Evolutionary conservation across 1,139 yeast species (phyloP), one percentile per base, ranked within the genome.

Genomic region (Yamadazyma sp.): DNA sequence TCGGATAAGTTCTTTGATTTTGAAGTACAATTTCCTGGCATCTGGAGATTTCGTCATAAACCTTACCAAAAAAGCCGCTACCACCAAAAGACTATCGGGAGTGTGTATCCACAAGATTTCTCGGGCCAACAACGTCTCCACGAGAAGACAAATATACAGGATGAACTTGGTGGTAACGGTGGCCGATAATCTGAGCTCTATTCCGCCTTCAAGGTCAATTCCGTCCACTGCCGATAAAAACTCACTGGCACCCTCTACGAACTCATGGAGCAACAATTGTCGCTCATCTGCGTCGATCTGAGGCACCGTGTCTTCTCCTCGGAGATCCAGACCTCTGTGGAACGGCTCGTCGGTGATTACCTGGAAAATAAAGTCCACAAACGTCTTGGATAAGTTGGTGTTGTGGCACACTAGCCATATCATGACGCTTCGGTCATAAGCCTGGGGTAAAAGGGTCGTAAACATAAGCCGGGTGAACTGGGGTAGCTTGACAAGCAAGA

Each of bases 211-310:
- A 10, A 64, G 62, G 29, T 61, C 64, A 13, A 66, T 59, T 3
- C 69, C 64, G 17, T 64, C 62, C 1, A 61, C 54, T 0, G 73
- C 66, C 0, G 81, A 66, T 14, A 82, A 56, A 44, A 67, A 76
- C 11, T 73, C 67, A 8, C 76, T 64, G 18, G 82, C 72, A 43
- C 75, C 80, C 12, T 77, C 69, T 41, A 84, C 67, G 48, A 83
- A 80, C 53, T 81, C 87, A 56, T 82, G 88, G 29, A 84, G 56
- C n/a, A 84, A 52, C 86, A 82, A 80, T 51, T 76, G 75, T 43
- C 62, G 68, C 48, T 84, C 90, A 33, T 80, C 14, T 13, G 5
- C 67, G 7, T 72, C 78, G 24, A 82, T 75, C 12, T 82, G 56
- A 7, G 59, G 61, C 8, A 82, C 48, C 3, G 47, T 42, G 3